A percentile compares a stretch with the other conserved stretches of the same genome.
These are phyloP conservation scores for Pulveroboletus sp. DNA, from an alignment of 768 basidiomycete genomes.

Conservation along the genomic window DNA sequence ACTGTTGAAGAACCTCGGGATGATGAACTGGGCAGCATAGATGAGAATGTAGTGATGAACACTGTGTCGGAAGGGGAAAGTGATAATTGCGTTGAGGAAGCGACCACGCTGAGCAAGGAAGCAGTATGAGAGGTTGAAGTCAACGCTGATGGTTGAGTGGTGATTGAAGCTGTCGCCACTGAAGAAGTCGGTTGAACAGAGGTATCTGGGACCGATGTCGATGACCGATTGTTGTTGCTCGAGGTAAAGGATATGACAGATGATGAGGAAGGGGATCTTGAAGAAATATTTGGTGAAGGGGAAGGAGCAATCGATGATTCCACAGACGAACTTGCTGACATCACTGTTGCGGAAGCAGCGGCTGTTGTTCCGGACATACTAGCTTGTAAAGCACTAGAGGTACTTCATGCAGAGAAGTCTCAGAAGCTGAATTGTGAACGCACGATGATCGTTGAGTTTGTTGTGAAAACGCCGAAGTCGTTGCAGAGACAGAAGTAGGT, in stretches of 20 bases:
- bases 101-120: slow-evolving; percentile 1
- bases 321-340: slow-evolving; percentile 15
- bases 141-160: slow-evolving; percentile 10
- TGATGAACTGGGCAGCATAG: slow-evolving; percentile 2
- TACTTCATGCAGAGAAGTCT: slow-evolving; percentile 13
- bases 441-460: slow-evolving; percentile 20
- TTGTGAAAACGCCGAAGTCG: slow-evolving; percentile 9
- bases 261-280: slow-evolving; percentile 13
- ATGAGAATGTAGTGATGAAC: slow-evolving; percentile 7
- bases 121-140: slow-evolving; percentile 7
- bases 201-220: slow-evolving; percentile 18
- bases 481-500: slow-evolving; percentile 10
- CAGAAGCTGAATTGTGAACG: slow-evolving; percentile 14
- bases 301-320: slow-evolving; percentile 4
- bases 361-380: slow-evolving; percentile 12
- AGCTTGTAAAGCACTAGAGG: slow-evolving; percentile 11
- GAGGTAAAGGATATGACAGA: slow-evolving; percentile 17
- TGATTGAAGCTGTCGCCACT: slow-evolving; percentile 9
- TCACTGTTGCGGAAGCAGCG: slow-evolving; percentile 6
- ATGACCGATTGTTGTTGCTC: slow-evolving; percentile 14
- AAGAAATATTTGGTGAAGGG: slow-evolving; percentile 5
- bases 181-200: slow-evolving; percentile 19
- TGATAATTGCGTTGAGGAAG: slow-evolving; percentile 18
- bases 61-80: slow-evolving; percentile 14
- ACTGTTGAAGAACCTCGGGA: slow-evolving; percentile 7